Conservation (phyloP, 345 rosid species). For the rapeseed (Brassica napus) region DNA sequence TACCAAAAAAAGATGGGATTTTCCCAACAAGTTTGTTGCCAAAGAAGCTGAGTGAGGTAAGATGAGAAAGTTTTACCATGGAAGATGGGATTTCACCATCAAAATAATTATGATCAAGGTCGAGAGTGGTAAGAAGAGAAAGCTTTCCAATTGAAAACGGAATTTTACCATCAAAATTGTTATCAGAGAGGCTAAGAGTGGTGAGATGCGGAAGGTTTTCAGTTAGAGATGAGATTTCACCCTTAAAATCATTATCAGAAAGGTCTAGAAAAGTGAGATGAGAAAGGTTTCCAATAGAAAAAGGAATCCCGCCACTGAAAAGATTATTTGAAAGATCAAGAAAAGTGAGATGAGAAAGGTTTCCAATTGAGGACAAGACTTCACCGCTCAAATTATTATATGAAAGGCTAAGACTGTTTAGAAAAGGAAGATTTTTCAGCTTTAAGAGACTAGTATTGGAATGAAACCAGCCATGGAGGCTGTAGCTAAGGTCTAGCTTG, state of each 20-base stretch:
- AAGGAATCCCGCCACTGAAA: neutral
- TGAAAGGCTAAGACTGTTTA: neutral
- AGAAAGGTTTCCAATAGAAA: neutral
- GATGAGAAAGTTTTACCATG: too few relatives aligned
- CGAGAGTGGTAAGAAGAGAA: too few relatives aligned
- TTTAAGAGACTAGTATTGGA: neutral
- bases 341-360: neutral
- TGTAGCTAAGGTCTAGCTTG: neutral
- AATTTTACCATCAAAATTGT: too few relatives aligned
- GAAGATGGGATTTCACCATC: too few relatives aligned
- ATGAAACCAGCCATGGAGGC: neutral
- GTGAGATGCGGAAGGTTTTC: too few relatives aligned
- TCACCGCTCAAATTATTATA: neutral
- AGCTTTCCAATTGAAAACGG: too few relatives aligned
- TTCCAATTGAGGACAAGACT: neutral
- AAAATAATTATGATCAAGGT: too few relatives aligned
- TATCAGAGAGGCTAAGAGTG: too few relatives aligned
- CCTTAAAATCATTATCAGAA: neutral
- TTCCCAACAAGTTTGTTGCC: too few relatives aligned
- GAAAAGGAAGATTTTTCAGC: neutral
- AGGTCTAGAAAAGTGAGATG: neutral
- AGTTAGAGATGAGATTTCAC: neutral
- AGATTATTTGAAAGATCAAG: neutral
- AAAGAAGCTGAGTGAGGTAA: too few relatives aligned
- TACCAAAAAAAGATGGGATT: neutral